phyloP scores from a whole-genome alignment of 345 rosid genomes.

The Clausena lansium region DNA sequence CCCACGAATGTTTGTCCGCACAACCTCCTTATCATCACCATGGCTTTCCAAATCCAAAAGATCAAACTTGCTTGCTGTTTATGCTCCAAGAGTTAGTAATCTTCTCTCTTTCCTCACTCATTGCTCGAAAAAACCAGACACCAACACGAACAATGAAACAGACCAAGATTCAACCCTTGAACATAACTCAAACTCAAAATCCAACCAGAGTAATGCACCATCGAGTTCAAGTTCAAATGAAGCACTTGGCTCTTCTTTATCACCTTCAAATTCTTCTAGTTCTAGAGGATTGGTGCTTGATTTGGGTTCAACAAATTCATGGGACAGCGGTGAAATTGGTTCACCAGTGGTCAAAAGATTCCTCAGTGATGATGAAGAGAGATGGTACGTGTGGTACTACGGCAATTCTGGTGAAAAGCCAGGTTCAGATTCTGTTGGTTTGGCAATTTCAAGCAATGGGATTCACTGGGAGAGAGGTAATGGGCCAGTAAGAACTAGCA shows the following conservation, averaged over 20 bases:
- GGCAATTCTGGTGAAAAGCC: constrained; percentile 45
- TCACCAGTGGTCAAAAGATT: constrained; percentile 88
- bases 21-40: constrained; percentile 24
- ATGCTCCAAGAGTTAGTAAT: constrained; percentile 7
- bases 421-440: constrained; percentile 52
- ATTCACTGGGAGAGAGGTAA: constrained; percentile 78
- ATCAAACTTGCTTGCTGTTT: constrained; percentile 16
- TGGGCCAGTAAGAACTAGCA: constrained; percentile 45
- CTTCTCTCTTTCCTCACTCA: constrained; percentile 35
- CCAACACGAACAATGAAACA: constrained; percentile 29
- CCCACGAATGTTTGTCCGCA: constrained; percentile 8
- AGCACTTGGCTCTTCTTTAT: constrained; percentile 15
- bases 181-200: constrained; percentile 10
- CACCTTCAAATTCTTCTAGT: constrained; percentile 16
- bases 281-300: constrained; percentile 61
- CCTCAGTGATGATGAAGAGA: constrained; percentile 75
- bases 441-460: constrained; percentile 79
- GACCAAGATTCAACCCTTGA: constrained; percentile 24
- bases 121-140: constrained; percentile 49
- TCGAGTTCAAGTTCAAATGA: constrained; percentile 15
- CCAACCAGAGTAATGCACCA: constrained; percentile 4
- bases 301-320: constrained; percentile 47
- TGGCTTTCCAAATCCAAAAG: constrained; percentile 17
- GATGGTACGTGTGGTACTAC: constrained; percentile 91
- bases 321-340: constrained; percentile 74